phyloP scores from a whole-genome alignment of 805 yeast species.

The Suhomyces sp. region DNA sequence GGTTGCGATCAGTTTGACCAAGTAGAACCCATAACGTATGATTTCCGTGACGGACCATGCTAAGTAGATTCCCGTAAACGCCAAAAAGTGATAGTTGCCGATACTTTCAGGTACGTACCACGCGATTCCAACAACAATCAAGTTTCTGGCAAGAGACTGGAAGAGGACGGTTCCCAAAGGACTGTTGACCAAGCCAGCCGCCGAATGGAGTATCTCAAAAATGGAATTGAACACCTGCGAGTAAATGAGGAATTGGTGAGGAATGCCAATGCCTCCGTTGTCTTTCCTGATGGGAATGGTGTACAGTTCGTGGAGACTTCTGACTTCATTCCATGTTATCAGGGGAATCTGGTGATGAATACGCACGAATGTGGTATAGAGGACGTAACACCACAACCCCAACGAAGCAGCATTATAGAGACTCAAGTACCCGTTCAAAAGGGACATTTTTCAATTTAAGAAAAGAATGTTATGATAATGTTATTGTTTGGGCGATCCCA shows the following conservation, averaged over 20 bases:
- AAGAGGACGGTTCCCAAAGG: conserved; percentile 24
- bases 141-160: conserved; percentile 30
- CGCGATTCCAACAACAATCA: conserved; percentile 29
- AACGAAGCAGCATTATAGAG: conserved; percentile 19
- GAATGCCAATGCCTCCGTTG: too few relatives aligned
- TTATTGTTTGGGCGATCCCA: too few relatives aligned
- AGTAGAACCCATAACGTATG: conserved; percentile 29
- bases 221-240: conserved; percentile 27
- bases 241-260: conserved; percentile 28
- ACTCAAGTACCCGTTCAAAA: conserved; percentile 15
- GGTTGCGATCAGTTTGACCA: conserved; percentile 15
- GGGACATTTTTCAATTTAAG: too few relatives aligned
- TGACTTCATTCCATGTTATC: too few relatives aligned
- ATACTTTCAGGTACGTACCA: conserved; percentile 27
- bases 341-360: too few relatives aligned
- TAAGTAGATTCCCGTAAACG: conserved; percentile 20
- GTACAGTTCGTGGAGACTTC: too few relatives aligned
- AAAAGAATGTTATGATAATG: too few relatives aligned
- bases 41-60: conserved; percentile 35
- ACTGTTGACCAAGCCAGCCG: conserved; percentile 27
- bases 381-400: conserved; percentile 18
- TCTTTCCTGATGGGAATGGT: too few relatives aligned
- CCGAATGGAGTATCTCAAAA: conserved; percentile 24
- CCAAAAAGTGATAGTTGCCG: conserved; percentile 23
- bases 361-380: conserved; percentile 13